Percentiles rank a stretch among this genome's conserved stretches.
These are phyloP conservation scores for Sporisorium iseilematis-ciliati DNA, from an alignment of 1,284 basidiomycete genomes.

Conservation along the genomic window DNA sequence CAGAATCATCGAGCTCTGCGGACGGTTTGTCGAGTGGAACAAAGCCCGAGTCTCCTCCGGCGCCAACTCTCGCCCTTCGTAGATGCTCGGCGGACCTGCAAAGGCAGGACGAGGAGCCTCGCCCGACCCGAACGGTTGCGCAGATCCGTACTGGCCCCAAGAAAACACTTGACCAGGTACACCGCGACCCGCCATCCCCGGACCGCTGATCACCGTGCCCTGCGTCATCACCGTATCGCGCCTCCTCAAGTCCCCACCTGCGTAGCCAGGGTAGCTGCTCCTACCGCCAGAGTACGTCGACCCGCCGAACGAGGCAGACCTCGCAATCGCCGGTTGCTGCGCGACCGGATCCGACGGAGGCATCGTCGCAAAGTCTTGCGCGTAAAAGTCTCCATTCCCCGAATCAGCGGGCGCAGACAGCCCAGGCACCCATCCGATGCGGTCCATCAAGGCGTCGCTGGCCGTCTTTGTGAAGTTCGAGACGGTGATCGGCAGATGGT, in stretches of 20 bases:
- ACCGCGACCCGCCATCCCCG: slow-evolving; percentile 63
- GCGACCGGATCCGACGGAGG: slow-evolving; percentile 8
- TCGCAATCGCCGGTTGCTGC: slow-evolving; percentile 29
- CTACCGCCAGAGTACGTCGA: slow-evolving; percentile 33
- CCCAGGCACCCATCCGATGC: slow-evolving; percentile 65
- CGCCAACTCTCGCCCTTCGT: slow-evolving; percentile 47
- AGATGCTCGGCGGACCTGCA: slow-evolving; percentile 60
- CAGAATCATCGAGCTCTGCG: slow-evolving; percentile 44
- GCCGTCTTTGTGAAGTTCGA: slow-evolving; percentile 54
- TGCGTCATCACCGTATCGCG: slow-evolving; percentile 63
- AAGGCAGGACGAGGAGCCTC: slow-evolving; percentile 50
- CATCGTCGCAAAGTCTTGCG: slow-evolving; percentile 2
- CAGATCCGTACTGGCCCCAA: slow-evolving; percentile 58
- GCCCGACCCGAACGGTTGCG: slow-evolving; percentile 42
- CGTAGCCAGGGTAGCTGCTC: slow-evolving; percentile 31
- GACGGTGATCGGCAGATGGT: slow-evolving; percentile 65
- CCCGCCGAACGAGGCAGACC: slow-evolving; percentile 46
- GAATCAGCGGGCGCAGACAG: slow-evolving; percentile 44
- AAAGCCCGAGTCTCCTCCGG: slow-evolving; percentile 51
- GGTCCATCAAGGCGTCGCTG: slow-evolving; percentile 40
- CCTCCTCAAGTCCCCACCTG: slow-evolving; percentile 45
- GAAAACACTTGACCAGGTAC: slow-evolving; percentile 61
- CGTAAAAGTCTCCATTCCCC: background rate
- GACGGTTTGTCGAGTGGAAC: slow-evolving; percentile 54
- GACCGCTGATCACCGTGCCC: slow-evolving; percentile 53